phyloP scores from a whole-genome alignment of 2,329 filamentous ascomycete species.

The Trichoderma breve region DNA sequence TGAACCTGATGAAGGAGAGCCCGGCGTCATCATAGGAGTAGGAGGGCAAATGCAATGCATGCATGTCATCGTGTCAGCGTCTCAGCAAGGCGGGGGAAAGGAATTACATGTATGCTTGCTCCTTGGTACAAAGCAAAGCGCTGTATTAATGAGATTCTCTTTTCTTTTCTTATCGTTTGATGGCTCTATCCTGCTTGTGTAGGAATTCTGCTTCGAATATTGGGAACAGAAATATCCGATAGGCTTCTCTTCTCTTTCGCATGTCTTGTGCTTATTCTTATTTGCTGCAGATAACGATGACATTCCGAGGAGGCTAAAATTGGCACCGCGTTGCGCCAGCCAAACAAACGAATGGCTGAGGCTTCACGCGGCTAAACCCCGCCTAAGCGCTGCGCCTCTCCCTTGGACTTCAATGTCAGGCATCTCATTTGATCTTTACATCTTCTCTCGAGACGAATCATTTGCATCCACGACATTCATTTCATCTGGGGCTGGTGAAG shows the following conservation, averaged over 20 bases:
- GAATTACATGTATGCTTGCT: neutral
- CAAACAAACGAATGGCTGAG: conserved; percentile 4
- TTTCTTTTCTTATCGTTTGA: neutral
- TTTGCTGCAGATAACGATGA: neutral
- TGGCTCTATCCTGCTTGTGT: neutral
- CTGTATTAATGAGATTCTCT: neutral
- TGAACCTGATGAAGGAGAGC: conserved; percentile 11
- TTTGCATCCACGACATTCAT: neutral
- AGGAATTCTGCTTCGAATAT: neutral
- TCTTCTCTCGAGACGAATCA: neutral
- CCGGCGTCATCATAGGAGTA: neutral
- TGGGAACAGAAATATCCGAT: neutral
- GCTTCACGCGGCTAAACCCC: conserved; percentile 13
- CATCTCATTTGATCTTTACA: neutral
- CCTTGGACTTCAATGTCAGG: neutral
- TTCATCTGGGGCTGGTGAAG: conserved; percentile 5
- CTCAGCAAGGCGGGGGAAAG: neutral
- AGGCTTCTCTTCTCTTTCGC: neutral
- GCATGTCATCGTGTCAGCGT: neutral
- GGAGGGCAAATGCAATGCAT: neutral
- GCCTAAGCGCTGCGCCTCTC: conserved; percentile 15
- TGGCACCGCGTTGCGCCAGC: neutral
- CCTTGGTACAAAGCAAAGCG: neutral
- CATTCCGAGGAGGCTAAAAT: neutral
- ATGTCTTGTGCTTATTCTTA: neutral